phyloP scores from a whole-genome alignment of 768 basidiomycete species.

The Agrocybe praecox region DNA sequence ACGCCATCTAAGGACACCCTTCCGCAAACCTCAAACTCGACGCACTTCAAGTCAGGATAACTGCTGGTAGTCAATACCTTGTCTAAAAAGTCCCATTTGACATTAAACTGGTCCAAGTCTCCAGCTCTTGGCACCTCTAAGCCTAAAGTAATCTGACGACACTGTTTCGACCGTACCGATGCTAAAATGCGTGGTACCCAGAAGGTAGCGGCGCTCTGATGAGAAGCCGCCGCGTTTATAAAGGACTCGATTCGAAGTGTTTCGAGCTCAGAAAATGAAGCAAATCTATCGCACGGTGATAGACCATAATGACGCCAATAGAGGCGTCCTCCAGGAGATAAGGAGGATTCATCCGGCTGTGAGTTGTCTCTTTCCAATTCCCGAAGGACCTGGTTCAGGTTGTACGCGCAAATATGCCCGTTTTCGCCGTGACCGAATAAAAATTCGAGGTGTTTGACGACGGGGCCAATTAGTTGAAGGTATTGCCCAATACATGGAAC shows the following conservation, averaged over 20 bases:
- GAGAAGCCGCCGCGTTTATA: neutral
- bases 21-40: conserved; percentile 10
- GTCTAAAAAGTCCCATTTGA: conserved; percentile 16
- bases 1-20: conserved; percentile 8
- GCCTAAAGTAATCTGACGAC: conserved; percentile 2
- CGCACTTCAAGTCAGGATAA: neutral
- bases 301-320: conserved; percentile 2
- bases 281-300: conserved; percentile 3
- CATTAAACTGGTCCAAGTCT: conserved; percentile 6
- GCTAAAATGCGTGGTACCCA: conserved; percentile 11
- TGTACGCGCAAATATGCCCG: conserved; percentile 4
- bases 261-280: conserved; percentile 1
- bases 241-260: conserved; percentile 10
- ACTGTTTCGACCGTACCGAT: conserved; percentile 1
- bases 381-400: neutral
- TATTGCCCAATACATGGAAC: conserved; percentile 1
- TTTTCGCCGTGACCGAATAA: conserved; percentile 6
- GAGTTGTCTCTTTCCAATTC: neutral
- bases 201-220: conserved; percentile 9
- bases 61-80: conserved; percentile 4
- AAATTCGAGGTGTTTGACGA: conserved; percentile 2
- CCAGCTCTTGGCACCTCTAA: conserved; percentile 9
- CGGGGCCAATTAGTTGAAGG: conserved; percentile 4
- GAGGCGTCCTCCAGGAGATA: neutral
- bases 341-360: neutral